Evolutionary conservation across 805 yeast species (phyloP), one percentile per base, ranked within the genome.

Genomic region (Kluyveromyces lactis): DNA sequence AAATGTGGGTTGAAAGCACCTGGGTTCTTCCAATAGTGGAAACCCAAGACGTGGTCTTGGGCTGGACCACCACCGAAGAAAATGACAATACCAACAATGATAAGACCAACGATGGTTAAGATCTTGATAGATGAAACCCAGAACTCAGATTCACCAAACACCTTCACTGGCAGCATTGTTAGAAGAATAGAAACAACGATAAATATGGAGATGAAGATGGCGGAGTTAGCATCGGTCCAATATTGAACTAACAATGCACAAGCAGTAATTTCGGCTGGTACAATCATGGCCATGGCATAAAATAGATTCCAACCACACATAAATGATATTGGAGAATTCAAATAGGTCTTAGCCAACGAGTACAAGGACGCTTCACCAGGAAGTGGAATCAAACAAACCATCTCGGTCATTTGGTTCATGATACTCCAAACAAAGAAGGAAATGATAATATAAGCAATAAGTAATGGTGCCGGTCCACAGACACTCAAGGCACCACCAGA

Each of bases 71-170:
- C 84, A 42, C 84, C 84, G 52, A 77, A 73, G 48, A 77, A 75
- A 44, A 78, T 73, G 29, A 75, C 69, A 52, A 74, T 59, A 45
- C 79, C 74, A 31, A 72, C 60, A 28, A 79, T 58, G 41, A 79
- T 75, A 45, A 79, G 64, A 16, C 86, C 86, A 17, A 77, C 53
- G 51, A 83, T 72, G 26, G 83, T 72, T 38, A 81, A 45, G 26
- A 83, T 75, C 57, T 82, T 83, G 58, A 82, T 65, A 13, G 72
- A 51, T 0, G 83, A 77, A 48, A 77, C 70, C 80, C 81, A 81
- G 57, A 77, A 83, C 51, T 77, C 86, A 36, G 70, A 66, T 54
- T 75, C 80, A 36, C 68, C 69, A 42, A 58, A 65, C 18, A 45
- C 46, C 29, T 50, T 45, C 26, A 62, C 64, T 33, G 51, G 48